These are phyloP conservation scores for Geotrichum europaeum DNA, from an alignment of 1,139 yeast genomes.

Conservation along the genomic window DNA sequence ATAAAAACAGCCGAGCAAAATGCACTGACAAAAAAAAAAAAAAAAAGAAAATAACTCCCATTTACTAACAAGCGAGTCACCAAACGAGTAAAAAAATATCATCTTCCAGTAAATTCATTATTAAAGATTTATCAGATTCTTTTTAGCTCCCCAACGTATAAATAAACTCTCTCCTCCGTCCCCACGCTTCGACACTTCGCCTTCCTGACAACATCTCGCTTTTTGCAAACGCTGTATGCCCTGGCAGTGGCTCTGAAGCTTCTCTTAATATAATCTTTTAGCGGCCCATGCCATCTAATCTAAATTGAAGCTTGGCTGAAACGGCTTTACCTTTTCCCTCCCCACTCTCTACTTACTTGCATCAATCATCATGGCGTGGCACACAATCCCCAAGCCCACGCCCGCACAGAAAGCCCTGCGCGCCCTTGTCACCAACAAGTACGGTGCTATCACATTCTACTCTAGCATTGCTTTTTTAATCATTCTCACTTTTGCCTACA, in stretches of 20 bases:
- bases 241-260: no score
- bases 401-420: not conserved
- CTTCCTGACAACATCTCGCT: no score
- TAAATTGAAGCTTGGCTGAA: not conserved
- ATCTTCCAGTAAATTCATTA: no score
- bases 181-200: no score
- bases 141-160: no score
- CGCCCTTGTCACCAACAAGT: not conserved
- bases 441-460: not conserved
- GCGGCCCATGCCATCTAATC: no score
- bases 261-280: no score
- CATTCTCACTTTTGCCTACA: not conserved
- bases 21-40: not conserved
- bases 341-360: not conserved
- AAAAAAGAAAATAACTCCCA: not conserved
- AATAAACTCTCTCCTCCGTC: no score
- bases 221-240: no score
- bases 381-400: slow-evolving; percentile 1
- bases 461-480: not conserved
- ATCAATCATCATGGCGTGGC: slow-evolving; percentile 3
- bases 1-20: not conserved
- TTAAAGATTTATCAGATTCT: no score
- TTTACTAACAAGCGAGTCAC: not conserved
- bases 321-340: not conserved
- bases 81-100: not conserved